Conservation (phyloP, 1,284 basidiomycete species). For the Ganoderma boninense region DNA sequence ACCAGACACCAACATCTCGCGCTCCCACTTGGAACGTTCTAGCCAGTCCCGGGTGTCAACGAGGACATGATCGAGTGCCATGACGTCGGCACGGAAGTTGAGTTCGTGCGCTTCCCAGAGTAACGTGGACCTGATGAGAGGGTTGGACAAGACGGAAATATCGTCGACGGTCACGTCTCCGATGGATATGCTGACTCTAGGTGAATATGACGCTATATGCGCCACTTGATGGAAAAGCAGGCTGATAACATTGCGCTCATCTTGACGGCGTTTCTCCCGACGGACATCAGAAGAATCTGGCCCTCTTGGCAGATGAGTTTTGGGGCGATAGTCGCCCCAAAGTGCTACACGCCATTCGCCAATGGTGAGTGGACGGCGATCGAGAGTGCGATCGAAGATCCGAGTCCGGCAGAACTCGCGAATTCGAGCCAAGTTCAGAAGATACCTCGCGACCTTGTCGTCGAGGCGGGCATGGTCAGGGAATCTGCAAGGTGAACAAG, state of each 20-base stretch:
- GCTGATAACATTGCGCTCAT: conserved; percentile 7
- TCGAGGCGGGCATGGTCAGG: background rate
- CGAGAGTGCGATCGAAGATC: conserved; percentile 9
- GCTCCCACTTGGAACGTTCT: background rate
- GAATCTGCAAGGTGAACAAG: background rate
- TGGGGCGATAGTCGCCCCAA: conserved; percentile 10
- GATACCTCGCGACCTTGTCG: conserved; percentile 11
- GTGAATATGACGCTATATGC: background rate
- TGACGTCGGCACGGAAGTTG: conserved; percentile 7
- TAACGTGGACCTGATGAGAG: background rate
- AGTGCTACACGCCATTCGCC: conserved; percentile 17
- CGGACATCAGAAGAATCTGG: background rate
- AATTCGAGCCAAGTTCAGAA: conserved; percentile 18
- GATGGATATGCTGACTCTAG: background rate
- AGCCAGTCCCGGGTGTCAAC: background rate
- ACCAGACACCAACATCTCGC: background rate
- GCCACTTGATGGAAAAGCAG: conserved; percentile 7
- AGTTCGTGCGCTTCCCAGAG: conserved; percentile 8
- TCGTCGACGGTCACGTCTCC: background rate
- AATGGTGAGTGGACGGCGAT: conserved; percentile 7
- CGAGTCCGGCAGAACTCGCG: conserved; percentile 13
- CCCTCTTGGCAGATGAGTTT: background rate
- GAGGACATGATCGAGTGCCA: background rate
- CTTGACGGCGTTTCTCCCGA: conserved; percentile 3
- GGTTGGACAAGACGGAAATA: background rate